Evolutionary conservation across 495 filamentous ascomycete species (phyloP).

Genomic region (Daldinia caldariorum): DNA sequence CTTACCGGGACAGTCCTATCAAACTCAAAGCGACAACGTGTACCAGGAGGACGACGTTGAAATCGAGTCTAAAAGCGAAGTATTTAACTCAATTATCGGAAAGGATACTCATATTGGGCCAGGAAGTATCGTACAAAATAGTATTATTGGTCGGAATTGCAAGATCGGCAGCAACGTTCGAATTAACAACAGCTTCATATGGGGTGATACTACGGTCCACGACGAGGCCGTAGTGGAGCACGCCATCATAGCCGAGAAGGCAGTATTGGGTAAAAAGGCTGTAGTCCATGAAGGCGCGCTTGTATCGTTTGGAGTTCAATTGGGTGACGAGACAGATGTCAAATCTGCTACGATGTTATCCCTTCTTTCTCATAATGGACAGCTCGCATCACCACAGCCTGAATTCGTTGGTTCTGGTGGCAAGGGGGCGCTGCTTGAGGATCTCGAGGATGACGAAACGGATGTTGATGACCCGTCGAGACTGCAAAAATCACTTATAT

Average conservation of each 20-base stretch:
- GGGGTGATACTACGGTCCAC: constrained; percentile 81
- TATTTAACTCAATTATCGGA: constrained; percentile 76
- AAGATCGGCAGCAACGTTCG: constrained; percentile 83
- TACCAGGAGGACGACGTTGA: constrained; percentile 76
- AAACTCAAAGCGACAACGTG: constrained; percentile 73
- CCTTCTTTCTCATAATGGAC: constrained; percentile 48
- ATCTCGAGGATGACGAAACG: constrained; percentile 62
- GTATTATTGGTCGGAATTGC: constrained; percentile 83
- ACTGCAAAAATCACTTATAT: constrained; percentile 65
- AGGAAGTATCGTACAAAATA: constrained; percentile 71
- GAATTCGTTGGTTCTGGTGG: constrained; percentile 66
- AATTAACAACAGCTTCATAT: constrained; percentile 86
- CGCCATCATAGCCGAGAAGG: constrained; percentile 79
- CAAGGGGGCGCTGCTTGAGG: constrained; percentile 60
- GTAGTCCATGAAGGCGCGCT: constrained; percentile 75
- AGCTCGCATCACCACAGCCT: constrained; percentile 61
- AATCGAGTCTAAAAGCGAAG: constrained; percentile 58
- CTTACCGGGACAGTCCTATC: constrained; percentile 77
- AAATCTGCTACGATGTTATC: constrained; percentile 50
- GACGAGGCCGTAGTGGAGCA: constrained; percentile 75
- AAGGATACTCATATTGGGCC: constrained; percentile 78
- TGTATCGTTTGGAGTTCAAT: constrained; percentile 78
- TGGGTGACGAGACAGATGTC: constrained; percentile 65
- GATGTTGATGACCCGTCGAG: constrained; percentile 51
- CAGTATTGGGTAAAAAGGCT: constrained; percentile 74